Evolutionary conservation across 495 filamentous ascomycete species (phyloP).

Genomic region (Aspergillus haitiensis): DNA sequence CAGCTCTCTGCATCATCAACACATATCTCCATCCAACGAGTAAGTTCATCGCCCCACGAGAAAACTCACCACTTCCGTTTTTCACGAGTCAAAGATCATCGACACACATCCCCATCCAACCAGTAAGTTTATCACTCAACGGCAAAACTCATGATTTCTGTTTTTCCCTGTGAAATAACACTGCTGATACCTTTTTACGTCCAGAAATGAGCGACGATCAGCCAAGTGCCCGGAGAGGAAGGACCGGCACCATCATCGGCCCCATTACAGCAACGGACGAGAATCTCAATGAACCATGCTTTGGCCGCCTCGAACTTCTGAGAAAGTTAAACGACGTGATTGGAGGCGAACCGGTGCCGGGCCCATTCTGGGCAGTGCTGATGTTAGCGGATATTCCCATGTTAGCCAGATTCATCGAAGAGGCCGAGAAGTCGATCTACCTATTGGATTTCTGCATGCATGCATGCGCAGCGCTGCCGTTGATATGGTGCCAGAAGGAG

Average conservation of each 20-base stretch:
- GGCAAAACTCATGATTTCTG: not conserved
- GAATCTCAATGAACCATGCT: not conserved
- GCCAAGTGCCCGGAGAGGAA: not conserved
- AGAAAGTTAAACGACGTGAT: not conserved
- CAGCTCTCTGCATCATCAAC: not conserved
- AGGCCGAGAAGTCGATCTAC: constrained; percentile 10
- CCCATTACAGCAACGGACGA: constrained; percentile 1
- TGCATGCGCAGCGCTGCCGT: constrained; percentile 10
- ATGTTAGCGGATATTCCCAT: constrained; percentile 9
- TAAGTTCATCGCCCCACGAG: not conserved
- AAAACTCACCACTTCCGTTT: not conserved
- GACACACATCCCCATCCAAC: not conserved
- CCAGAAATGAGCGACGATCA: not conserved
- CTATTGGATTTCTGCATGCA: constrained; percentile 15
- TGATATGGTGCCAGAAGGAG: constrained; percentile 9
- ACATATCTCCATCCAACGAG: not conserved
- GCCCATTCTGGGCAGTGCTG: constrained; percentile 14
- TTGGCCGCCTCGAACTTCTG: not conserved
- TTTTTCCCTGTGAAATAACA: not conserved
- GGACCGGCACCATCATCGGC: not conserved
- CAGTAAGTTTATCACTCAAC: constrained; percentile 1
- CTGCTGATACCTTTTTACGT: not conserved
- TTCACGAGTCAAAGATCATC: not conserved
- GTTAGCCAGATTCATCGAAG: constrained; percentile 7
- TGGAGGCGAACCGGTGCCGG: not conserved